Evolutionary conservation across 2,329 filamentous ascomycete genomes (phyloP), one percentile per base, ranked within the genome.

Genomic region (Cercospora canescens): DNA sequence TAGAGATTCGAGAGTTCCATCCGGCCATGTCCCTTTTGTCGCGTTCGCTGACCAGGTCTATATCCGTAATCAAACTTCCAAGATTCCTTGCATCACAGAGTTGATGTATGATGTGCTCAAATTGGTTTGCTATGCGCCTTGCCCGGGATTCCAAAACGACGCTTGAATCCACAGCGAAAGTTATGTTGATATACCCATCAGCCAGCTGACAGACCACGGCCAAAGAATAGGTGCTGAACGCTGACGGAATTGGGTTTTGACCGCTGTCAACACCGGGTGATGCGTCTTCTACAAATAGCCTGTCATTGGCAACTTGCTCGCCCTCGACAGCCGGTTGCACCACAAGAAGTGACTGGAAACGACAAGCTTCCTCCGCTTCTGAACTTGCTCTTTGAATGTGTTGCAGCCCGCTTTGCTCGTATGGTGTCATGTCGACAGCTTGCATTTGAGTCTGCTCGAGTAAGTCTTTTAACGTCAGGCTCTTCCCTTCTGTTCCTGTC

Each of bases 261-360:
- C n/a, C 24, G 4, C 4, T 16, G 1, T 52, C 45, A 30, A 26
- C 28, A 24, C 45, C n/a, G 16, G 45, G 28, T 28, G 24, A 14
- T 14, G 24, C 1, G 45, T 52, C 12, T 28, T 52, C 6, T 2
- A 52, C 14, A 26, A 52, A 52, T 7, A 52, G 45, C 11, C 45
- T n/a, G 12, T 52, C 45, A 6, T 3, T 26, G 2, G 45, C 24
- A n/a, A 16, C 45, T n/a, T 52, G 24, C 16, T 52, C 45, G 14
- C 28, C 45, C 16, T 52, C 45, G 21, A 24, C 45, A 52, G 45
- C 45, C n/a, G 45, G 16, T 18, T 50, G 34, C 16, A 88, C 80
- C 0, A 87, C 83, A 1, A 88, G 76, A 7, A 86, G 81, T 0
- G 84, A 86, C 18, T 84, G 82, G 60, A 88, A 81, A 67, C 87